A percentile compares a stretch with the other conserved stretches of the same genome.
Evolutionary conservation across 2,329 filamentous ascomycete genomes (phyloP).

Genomic region (Alternaria ethzedia): DNA sequence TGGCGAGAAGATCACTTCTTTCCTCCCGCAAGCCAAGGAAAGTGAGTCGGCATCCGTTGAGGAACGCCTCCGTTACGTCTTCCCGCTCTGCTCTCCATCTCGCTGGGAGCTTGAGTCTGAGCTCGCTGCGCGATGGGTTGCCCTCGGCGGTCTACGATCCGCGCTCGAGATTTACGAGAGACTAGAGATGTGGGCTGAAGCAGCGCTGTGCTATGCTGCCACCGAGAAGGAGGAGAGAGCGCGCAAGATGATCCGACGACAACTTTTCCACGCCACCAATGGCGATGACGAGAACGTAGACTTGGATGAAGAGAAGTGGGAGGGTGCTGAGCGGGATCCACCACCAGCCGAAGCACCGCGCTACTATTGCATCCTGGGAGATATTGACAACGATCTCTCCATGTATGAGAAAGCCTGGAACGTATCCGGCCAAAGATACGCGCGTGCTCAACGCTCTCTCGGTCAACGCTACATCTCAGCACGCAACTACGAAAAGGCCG

Average conservation of each 20-base stretch:
- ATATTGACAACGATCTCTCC: slow-evolving; percentile 75
- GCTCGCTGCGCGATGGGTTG: slow-evolving; percentile 89
- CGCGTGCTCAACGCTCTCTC: slow-evolving; percentile 85
- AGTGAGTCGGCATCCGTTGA: slow-evolving; percentile 79
- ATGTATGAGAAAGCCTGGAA: slow-evolving; percentile 90
- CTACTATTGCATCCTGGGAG: slow-evolving; percentile 90
- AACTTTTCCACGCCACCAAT: slow-evolving; percentile 73
- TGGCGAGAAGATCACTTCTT: slow-evolving; percentile 67
- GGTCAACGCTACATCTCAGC: slow-evolving; percentile 76
- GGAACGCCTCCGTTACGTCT: slow-evolving; percentile 81
- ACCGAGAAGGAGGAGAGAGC: slow-evolving; percentile 86
- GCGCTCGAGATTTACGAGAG: slow-evolving; percentile 96
- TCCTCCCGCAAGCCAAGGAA: slow-evolving; percentile 77
- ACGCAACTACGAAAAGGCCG: slow-evolving; percentile 72
- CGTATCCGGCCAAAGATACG: slow-evolving; percentile 79
- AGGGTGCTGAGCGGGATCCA: slow-evolving; percentile 73
- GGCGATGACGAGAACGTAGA: slow-evolving; percentile 48
- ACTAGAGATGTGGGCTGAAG: slow-evolving; percentile 91
- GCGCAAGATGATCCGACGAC: slow-evolving; percentile 74
- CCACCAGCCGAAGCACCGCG: slow-evolving; percentile 83
- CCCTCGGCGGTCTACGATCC: slow-evolving; percentile 83
- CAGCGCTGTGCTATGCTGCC: slow-evolving; percentile 83
- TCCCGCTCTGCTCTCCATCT: slow-evolving; percentile 81
- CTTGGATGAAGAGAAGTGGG: slow-evolving; percentile 59
- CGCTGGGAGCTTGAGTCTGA: slow-evolving; percentile 95